Percentiles rank a stretch among this genome's conserved stretches.
Conservation (phyloP, 23 red algal species). For the Gracilaria vermiculophylla region DNA sequence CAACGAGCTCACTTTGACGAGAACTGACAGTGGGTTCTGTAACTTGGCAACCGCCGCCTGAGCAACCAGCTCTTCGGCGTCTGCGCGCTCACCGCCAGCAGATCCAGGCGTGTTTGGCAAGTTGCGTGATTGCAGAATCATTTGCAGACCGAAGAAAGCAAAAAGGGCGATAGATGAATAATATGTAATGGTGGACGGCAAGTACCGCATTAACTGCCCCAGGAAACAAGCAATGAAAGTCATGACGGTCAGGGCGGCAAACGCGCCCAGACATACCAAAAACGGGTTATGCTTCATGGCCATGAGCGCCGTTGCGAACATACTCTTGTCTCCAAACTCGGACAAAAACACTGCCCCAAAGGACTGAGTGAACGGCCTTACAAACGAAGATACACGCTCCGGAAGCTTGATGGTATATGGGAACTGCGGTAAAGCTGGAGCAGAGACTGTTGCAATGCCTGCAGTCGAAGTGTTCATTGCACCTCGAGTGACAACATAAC, state of each 20-base stretch:
- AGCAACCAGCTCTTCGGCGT: conserved; percentile 64
- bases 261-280: conserved; percentile 78
- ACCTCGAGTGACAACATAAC: conserved; percentile 19
- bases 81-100: conserved; percentile 49
- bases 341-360: conserved; percentile 94
- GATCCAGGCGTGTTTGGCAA: conserved; percentile 51
- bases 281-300: conserved; percentile 83
- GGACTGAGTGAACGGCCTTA: conserved; percentile 77
- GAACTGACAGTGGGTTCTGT: conserved; percentile 21
- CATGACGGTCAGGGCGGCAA: conserved; percentile 91
- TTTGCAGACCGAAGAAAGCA: conserved; percentile 84
- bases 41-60: conserved; percentile 45
- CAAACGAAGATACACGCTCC: conserved; percentile 1
- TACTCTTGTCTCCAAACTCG: conserved; percentile 97
- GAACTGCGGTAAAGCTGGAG: conserved; percentile 30
- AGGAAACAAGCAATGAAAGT: conserved; percentile 95
- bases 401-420: background rate
- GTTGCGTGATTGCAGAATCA: conserved; percentile 74
- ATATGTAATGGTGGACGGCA: conserved; percentile 78
- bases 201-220: conserved; percentile 86
- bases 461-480: background rate
- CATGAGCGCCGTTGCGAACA: conserved; percentile 97
- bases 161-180: conserved; percentile 83
- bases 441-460: conserved; percentile 23
- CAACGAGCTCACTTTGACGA: conserved; percentile 74